Evolutionary conservation across 2,329 filamentous ascomycete genomes (phyloP).

Genomic region (Rhinocladiella similis): DNA sequence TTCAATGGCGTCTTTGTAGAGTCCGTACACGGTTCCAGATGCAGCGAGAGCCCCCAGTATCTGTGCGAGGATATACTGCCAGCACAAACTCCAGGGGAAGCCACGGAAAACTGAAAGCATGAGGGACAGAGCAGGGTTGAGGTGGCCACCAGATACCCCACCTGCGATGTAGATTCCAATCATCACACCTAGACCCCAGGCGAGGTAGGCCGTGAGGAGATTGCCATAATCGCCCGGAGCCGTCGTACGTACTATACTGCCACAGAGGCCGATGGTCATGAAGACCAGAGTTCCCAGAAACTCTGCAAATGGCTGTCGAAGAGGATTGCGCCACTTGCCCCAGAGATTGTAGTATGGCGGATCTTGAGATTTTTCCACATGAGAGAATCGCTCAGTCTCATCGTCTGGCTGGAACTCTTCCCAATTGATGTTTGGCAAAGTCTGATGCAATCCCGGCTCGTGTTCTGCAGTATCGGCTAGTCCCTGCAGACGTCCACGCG

Average conservation of each 20-base stretch:
- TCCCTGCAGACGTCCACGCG: slow-evolving; percentile 9
- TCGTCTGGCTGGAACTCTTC: slow-evolving; percentile 10
- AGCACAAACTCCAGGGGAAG: slow-evolving; percentile 34
- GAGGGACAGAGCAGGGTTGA: slow-evolving; percentile 50
- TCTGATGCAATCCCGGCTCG: slow-evolving; percentile 3
- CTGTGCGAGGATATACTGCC: slow-evolving; percentile 37
- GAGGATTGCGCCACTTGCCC: slow-evolving; percentile 30
- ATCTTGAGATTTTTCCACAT: slow-evolving; percentile 11
- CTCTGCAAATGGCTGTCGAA: slow-evolving; percentile 35
- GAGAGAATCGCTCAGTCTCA: neutral
- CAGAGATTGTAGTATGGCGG: slow-evolving; percentile 33
- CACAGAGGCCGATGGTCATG: slow-evolving; percentile 35
- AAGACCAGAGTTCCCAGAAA: slow-evolving; percentile 31
- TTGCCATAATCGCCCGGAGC: slow-evolving; percentile 30
- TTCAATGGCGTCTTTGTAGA: slow-evolving; percentile 39
- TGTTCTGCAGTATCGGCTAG: slow-evolving; percentile 12
- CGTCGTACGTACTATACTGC: slow-evolving; percentile 29
- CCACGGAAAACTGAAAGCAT: slow-evolving; percentile 36
- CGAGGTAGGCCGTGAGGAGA: slow-evolving; percentile 24
- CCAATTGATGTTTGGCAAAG: slow-evolving; percentile 14
- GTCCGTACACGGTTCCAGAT: slow-evolving; percentile 35
- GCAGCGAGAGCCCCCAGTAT: slow-evolving; percentile 38
- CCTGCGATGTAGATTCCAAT: slow-evolving; percentile 47
- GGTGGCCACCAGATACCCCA: slow-evolving; percentile 49
- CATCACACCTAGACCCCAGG: slow-evolving; percentile 36